Conservation (phyloP, 176 grass and related monocot genomes). For the Themeda triandra region DNA sequence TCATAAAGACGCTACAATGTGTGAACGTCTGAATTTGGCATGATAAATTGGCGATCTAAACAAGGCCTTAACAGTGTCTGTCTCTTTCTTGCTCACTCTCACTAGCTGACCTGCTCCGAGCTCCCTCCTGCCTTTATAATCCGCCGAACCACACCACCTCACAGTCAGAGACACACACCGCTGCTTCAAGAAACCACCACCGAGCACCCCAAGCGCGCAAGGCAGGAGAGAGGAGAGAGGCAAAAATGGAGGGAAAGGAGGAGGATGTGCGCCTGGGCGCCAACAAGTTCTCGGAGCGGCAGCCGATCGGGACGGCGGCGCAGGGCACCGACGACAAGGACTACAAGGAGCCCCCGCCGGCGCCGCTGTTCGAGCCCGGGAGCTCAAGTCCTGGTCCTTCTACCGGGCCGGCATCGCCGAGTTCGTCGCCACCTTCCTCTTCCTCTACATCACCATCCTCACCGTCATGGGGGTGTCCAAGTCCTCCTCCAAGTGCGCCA, state of each 20-base stretch:
- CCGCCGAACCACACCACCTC: not conserved
- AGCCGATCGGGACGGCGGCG: constrained; percentile 78
- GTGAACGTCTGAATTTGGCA: too few species aligned
- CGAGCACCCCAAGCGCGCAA: not conserved
- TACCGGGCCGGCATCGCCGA: constrained; percentile 94
- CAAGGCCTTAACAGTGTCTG: too few species aligned
- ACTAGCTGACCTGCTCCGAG: not conserved
- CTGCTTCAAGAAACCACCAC: not conserved
- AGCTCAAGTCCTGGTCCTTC: constrained; percentile 93
- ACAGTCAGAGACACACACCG: not conserved
- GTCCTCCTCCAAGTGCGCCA: constrained; percentile 62
- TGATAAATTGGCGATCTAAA: too few species aligned
- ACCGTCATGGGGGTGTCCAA: constrained; percentile 87
- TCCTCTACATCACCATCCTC: constrained; percentile 90
- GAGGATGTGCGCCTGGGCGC: constrained; percentile 79
- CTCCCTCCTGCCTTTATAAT: constrained; percentile 33
- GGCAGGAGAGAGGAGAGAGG: not conserved
- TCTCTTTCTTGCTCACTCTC: constrained; percentile 12
- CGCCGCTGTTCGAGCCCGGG: constrained; percentile 80
- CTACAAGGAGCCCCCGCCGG: constrained; percentile 78
- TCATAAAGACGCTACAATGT: too few species aligned
- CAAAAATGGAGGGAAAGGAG: constrained; percentile 74
- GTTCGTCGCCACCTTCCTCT: constrained; percentile 89
- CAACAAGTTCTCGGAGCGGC: constrained; percentile 76
- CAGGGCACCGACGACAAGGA: constrained; percentile 76